A percentile compares a stretch with the other conserved stretches of the same genome.
Conservation (phyloP, 345 rosid genomes). For the Dipteronia dyeriana region DNA sequence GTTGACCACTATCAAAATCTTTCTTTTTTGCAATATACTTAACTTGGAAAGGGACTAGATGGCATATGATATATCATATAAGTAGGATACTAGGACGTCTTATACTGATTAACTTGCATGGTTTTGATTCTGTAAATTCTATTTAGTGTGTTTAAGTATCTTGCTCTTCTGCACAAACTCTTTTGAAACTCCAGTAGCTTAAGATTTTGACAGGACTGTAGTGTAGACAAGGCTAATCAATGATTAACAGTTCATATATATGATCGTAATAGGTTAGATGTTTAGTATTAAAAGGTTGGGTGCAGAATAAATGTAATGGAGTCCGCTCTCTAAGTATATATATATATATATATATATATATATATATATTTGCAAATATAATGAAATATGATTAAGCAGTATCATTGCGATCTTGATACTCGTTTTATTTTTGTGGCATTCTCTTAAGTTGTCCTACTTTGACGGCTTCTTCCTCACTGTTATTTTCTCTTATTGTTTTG, state of each 20-base stretch:
- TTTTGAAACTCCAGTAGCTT: background rate
- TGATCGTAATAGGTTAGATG: background rate
- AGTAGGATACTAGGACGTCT: background rate
- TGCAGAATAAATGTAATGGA: background rate
- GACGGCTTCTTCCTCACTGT: background rate
- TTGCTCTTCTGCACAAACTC: background rate
- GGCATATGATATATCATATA: background rate
- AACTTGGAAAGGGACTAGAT: background rate
- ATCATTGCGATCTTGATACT: background rate
- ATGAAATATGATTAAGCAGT: background rate
- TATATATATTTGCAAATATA: background rate
- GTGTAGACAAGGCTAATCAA: background rate
- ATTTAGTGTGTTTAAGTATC: background rate
- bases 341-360: no score
- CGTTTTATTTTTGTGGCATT: background rate
- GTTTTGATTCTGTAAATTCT: background rate
- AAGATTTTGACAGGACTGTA: background rate
- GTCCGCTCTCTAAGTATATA: background rate
- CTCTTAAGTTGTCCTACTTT: background rate
- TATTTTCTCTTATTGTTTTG: background rate
- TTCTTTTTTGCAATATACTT: background rate
- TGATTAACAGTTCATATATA: background rate
- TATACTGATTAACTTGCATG: background rate
- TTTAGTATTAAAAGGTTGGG: background rate
- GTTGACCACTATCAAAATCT: background rate